Evolutionary conservation across 176 grass and related monocot genomes (phyloP).

Genomic region (Bonia amplexicaulis): DNA sequence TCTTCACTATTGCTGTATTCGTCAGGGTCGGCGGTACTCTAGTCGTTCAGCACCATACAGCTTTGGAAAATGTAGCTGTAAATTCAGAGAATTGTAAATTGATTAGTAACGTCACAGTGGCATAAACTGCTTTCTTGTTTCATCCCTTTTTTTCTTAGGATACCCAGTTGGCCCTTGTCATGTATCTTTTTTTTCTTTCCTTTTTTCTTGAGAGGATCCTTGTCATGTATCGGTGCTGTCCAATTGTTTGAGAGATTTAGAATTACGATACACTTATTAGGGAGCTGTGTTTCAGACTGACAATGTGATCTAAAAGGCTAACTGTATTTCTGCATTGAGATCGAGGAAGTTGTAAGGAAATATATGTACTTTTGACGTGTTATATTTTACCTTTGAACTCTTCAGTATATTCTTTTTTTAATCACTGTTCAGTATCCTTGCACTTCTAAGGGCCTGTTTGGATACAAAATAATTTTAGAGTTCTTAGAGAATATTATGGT

Average conservation of each 20-base stretch:
- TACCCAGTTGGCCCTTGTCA: not conserved
- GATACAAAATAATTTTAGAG: too few species aligned
- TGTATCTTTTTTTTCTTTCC: too few species aligned
- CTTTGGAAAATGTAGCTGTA: constrained; percentile 9
- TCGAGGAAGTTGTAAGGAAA: not conserved
- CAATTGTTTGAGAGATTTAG: not conserved
- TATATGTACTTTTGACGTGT: not conserved
- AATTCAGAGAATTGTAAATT: constrained; percentile 34
- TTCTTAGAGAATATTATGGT: too few species aligned
- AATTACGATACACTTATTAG: not conserved
- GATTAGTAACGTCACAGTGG: not conserved
- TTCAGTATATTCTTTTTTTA: not conserved
- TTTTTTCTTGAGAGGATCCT: not conserved
- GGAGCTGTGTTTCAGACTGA: not conserved
- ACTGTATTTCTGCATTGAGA: not conserved
- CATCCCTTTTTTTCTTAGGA: not conserved
- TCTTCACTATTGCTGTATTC: not conserved
- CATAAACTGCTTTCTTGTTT: not conserved
- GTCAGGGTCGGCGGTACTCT: not conserved
- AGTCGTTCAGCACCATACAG: not conserved
- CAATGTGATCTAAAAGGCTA: not conserved
- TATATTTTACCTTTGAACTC: not conserved
- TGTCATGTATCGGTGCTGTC: not conserved
- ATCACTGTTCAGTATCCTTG: not conserved
- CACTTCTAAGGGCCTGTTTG: too few species aligned